Evolutionary conservation across 2,329 filamentous ascomycete genomes (phyloP).

Genomic region (Diaporthe australafricana): DNA sequence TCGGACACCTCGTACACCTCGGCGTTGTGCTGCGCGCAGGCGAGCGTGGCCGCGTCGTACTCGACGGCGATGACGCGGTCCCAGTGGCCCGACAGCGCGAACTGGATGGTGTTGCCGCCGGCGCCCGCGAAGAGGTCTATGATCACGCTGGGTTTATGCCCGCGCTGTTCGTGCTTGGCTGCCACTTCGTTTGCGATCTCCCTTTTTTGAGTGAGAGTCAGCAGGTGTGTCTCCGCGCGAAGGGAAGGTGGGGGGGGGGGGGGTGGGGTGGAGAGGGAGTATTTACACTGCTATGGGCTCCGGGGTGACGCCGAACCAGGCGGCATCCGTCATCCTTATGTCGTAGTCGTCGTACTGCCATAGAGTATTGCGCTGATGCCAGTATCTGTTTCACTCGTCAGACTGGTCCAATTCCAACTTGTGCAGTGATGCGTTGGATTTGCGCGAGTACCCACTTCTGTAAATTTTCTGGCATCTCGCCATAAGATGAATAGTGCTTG

Average conservation of each 20-base stretch:
- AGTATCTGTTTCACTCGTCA: slow-evolving; percentile 73
- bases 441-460: slow-evolving; percentile 75
- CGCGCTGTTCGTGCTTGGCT: slow-evolving; percentile 60
- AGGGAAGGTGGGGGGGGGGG: too few relatives aligned
- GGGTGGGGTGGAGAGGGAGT: too few relatives aligned
- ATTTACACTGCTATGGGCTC: slow-evolving; percentile 87
- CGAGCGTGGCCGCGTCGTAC: slow-evolving; percentile 81
- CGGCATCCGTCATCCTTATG: slow-evolving; percentile 89
- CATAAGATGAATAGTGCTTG: slow-evolving; percentile 78
- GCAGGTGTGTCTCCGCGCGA: background rate
- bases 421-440: background rate
- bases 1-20: slow-evolving; percentile 82
- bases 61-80: slow-evolving; percentile 89
- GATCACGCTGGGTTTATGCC: slow-evolving; percentile 56
- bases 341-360: slow-evolving; percentile 90
- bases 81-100: slow-evolving; percentile 85
- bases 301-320: slow-evolving; percentile 97
- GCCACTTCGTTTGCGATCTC: slow-evolving; percentile 81
- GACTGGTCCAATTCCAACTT: background rate
- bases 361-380: slow-evolving; percentile 86
- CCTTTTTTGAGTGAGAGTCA: slow-evolving; percentile 51
- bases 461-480: slow-evolving; percentile 84
- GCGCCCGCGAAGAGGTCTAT: slow-evolving; percentile 93
- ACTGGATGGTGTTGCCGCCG: slow-evolving; percentile 95
- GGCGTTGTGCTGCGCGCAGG: slow-evolving; percentile 94